phyloP scores from a whole-genome alignment of 2,329 filamentous ascomycete species.

The Cladophialophora immunda region DNA sequence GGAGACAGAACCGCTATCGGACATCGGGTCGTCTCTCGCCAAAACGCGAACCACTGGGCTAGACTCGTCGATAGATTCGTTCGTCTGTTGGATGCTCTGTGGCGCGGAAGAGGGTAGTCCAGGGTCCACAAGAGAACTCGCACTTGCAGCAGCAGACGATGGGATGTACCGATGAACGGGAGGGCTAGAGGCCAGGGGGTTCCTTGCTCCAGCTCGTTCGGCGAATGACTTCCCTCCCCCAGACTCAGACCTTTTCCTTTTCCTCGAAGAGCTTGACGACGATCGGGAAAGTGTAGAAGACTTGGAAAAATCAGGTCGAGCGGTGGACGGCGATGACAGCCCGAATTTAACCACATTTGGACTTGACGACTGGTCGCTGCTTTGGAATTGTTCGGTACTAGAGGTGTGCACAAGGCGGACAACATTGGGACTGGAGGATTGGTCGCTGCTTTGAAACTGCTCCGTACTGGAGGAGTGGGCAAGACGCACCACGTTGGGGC shows the following conservation, averaged over 20 bases:
- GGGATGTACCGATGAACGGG: conserved; percentile 47
- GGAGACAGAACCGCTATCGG: conserved; percentile 34
- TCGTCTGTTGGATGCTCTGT: conserved; percentile 27
- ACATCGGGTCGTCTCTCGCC: conserved; percentile 24
- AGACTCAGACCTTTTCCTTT: conserved; percentile 38
- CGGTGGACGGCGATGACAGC: conserved; percentile 47
- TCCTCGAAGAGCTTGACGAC: conserved; percentile 47
- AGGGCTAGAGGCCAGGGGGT: conserved; percentile 48
- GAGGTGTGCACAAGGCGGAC: conserved; percentile 50
- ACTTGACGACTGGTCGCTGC: conserved; percentile 26
- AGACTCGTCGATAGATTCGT: conserved; percentile 30
- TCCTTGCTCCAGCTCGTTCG: conserved; percentile 29
- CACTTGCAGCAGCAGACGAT: conserved; percentile 43
- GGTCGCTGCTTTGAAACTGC: conserved; percentile 27
- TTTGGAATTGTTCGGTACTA: conserved; percentile 41
- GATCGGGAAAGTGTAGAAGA: conserved; percentile 50
- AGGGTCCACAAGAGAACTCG: conserved; percentile 26
- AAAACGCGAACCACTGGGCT: conserved; percentile 37
- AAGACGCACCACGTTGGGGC: conserved; percentile 43
- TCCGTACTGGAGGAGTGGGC: conserved; percentile 48
- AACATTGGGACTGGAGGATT: conserved; percentile 52
- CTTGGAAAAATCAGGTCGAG: conserved; percentile 41
- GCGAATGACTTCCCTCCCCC: conserved; percentile 25
- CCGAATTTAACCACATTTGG: conserved; percentile 48
- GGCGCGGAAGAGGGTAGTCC: conserved; percentile 32